These are phyloP conservation scores for Chytriomyces confervae DNA, from an alignment of 192 early-diverging fungal species.

Conservation along the genomic window DNA sequence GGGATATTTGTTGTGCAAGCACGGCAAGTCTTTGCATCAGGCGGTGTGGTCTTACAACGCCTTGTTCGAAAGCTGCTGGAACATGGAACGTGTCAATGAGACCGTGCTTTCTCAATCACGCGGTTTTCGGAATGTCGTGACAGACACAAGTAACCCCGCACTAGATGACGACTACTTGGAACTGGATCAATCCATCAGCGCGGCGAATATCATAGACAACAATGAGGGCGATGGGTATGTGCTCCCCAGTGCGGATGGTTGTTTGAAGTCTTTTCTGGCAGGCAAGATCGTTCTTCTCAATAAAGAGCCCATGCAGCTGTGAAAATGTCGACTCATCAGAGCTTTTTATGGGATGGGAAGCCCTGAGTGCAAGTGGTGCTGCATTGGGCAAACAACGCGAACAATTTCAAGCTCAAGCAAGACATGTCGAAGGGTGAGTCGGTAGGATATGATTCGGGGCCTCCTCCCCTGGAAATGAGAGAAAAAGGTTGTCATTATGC, in stretches of 20 bases:
- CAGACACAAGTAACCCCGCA: not conserved
- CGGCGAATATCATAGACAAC: not conserved
- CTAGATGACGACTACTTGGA: conserved; percentile 6
- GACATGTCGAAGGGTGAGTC: too few species aligned
- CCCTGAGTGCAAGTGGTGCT: too few species aligned
- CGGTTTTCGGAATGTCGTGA: not conserved
- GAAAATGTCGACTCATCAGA: too few species aligned
- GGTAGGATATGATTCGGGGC: too few species aligned
- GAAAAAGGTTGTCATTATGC: too few species aligned
- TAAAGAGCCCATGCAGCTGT: not conserved
- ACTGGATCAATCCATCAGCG: not conserved
- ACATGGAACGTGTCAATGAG: conserved; percentile 22
- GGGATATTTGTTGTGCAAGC: conserved; percentile 20
- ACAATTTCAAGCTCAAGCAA: too few species aligned
- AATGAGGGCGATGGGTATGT: not conserved
- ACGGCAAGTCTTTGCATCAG: conserved; percentile 38
- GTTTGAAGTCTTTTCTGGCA: not conserved
- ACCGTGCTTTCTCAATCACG: not conserved
- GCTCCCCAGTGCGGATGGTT: conserved; percentile 10
- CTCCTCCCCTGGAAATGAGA: too few species aligned
- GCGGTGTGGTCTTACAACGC: conserved; percentile 19
- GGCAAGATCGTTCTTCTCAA: conserved; percentile 22
- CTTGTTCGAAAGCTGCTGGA: conserved; percentile 14
- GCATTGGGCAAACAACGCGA: too few species aligned
- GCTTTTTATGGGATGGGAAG: too few species aligned